Base-by-base conservation (phyloP, 805 yeast species). In the Saccharomyces cerevisiae region DNA sequence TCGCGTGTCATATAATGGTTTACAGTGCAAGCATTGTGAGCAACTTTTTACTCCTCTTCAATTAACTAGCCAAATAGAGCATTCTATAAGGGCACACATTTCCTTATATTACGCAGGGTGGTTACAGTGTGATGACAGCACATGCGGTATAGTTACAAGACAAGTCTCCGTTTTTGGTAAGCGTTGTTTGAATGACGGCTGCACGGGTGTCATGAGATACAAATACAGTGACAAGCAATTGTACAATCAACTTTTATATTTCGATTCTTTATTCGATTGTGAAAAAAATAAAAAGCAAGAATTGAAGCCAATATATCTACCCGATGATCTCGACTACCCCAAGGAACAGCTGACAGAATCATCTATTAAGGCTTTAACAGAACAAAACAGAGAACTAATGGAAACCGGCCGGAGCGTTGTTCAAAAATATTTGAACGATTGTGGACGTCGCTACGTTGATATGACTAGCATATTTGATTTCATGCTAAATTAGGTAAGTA, bases 111-210 rank as follows among this genome's bases (percentile, higher is more conserved):
- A 94, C 68, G 83, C 87, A n/a, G 92, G 91, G 4, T 83, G 94
- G 89, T 73, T 90, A 48, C 72, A 70, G 0, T 94, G 99, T 73
- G 95, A 87, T 68, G 97, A 94, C 62, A 67, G 82, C 5, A 79
- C 94, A 1, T 92, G 98, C 72, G 88, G 87, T 1, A 75, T 81
- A 52, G 76, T 77, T 14, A 91, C 97, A 0, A 78, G 96, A 57
- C 96, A 91, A 65, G 79, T 94, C 26, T 82, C 91, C 22, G 97
- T 91, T 3, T 89, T 88, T 64, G 98, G 98, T 52, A 82, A 84
- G 61, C 79, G 92, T 60, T 90, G 98, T 69, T 76, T 89, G 55
- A 46, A 69, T 69, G 55, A 78, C 77, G 63, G 74, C 43, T 79
- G 83, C 55, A 85, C 87, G 62, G 97, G 98, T 41, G 81, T 85